A percentile compares a stretch with the other conserved stretches of the same genome.
These are phyloP conservation scores for Citrus reticulata DNA, from an alignment of 345 rosid genomes.

Conservation along the genomic window DNA sequence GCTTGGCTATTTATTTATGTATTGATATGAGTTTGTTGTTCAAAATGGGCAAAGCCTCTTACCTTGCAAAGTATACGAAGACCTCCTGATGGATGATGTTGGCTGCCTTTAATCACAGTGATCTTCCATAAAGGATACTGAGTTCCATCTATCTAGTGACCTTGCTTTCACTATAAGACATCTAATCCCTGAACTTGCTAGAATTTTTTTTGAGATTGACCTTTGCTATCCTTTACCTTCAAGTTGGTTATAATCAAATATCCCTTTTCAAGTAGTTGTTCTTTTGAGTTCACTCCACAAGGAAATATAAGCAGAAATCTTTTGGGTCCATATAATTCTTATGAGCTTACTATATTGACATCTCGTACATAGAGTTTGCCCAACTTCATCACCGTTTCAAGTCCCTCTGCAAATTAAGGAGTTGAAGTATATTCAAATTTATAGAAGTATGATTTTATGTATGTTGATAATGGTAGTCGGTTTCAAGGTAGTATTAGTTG, in stretches of 20 bases:
- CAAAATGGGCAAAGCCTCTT: background rate
- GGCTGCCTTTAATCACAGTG: background rate
- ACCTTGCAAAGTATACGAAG: background rate
- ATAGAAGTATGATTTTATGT: background rate
- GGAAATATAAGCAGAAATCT: background rate
- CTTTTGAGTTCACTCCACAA: background rate
- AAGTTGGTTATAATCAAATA: background rate
- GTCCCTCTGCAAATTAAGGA: background rate
- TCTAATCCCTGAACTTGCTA: background rate
- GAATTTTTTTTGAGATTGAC: background rate
- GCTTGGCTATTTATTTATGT: background rate
- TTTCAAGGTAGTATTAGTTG: conserved; percentile 2
- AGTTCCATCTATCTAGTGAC: background rate
- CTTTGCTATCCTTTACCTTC: background rate
- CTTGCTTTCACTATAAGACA: background rate
- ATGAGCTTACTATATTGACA: background rate
- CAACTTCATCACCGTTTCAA: background rate
- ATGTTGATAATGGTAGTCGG: background rate
- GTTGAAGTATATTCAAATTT: background rate
- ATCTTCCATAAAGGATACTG: background rate
- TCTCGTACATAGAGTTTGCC: background rate
- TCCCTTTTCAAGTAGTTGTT: background rate
- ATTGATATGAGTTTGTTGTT: background rate
- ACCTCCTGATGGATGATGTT: background rate
- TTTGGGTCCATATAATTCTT: background rate